Percentiles rank a stretch among this genome's conserved stretches.
Evolutionary conservation across 805 yeast species (phyloP).

Genomic region (Candida adriatica): DNA sequence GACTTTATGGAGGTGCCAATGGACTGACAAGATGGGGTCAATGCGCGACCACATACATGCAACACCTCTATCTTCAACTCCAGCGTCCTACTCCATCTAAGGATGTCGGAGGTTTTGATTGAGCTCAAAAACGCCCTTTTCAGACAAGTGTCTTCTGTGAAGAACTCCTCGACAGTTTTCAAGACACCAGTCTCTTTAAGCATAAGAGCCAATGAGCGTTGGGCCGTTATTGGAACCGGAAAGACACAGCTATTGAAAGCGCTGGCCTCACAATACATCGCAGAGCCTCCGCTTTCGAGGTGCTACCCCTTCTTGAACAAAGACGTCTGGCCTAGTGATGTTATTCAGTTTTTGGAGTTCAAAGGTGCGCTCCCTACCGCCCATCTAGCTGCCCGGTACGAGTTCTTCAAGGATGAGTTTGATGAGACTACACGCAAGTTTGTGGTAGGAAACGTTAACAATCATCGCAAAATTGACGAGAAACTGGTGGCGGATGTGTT

Average conservation of each 20-base stretch:
- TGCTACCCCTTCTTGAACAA: constrained; percentile 45
- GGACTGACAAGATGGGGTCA: no score
- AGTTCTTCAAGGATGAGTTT: constrained; percentile 75
- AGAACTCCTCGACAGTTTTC: constrained; percentile 26
- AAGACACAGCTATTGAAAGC: constrained; percentile 50
- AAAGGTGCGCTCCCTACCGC: constrained; percentile 46
- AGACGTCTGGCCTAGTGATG: constrained; percentile 39
- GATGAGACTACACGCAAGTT: constrained; percentile 64
- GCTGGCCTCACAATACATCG: constrained; percentile 47
- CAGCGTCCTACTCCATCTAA: neutral
- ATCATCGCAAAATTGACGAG: constrained; percentile 25
- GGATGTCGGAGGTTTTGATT: constrained; percentile 5
- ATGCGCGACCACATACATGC: no score
- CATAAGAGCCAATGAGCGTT: constrained; percentile 32
- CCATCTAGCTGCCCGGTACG: constrained; percentile 86
- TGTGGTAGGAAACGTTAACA: constrained; percentile 43
- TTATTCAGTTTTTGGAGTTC: constrained; percentile 37
- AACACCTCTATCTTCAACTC: neutral
- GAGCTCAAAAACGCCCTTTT: constrained; percentile 16
- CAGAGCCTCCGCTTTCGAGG: constrained; percentile 47
- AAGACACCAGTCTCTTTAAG: constrained; percentile 33
- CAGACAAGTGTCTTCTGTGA: constrained; percentile 7
- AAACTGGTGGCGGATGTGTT: constrained; percentile 37
- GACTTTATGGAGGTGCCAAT: no score
- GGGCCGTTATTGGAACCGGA: constrained; percentile 51